These are phyloP conservation scores for Irpex sp. DNA, from an alignment of 1,284 basidiomycete species.

Conservation along the genomic window DNA sequence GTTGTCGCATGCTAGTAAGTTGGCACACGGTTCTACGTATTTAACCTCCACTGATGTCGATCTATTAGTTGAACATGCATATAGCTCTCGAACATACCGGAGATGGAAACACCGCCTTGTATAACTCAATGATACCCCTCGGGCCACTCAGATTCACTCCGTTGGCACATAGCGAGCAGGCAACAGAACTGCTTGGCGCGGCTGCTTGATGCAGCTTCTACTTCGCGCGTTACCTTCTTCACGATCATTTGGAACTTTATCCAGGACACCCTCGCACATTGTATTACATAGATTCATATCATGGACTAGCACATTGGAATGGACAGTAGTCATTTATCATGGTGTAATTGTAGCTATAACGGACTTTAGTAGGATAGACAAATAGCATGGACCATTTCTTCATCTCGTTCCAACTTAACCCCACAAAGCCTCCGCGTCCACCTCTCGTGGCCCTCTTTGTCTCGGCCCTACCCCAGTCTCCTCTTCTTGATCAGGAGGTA, in stretches of 20 bases:
- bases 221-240: not conserved
- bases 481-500: conserved; percentile 41
- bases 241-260: not conserved
- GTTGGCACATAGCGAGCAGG: not conserved
- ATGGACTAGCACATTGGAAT: not conserved
- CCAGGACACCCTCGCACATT: not conserved
- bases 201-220: not conserved
- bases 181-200: not conserved
- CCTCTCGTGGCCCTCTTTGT: conserved; percentile 23
- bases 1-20: conserved; percentile 5
- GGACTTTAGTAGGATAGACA: not conserved
- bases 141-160: not conserved
- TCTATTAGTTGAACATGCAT: not conserved
- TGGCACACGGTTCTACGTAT: not conserved
- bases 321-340: not conserved
- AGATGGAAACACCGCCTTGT: not conserved
- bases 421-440: conserved; percentile 29
- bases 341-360: not conserved
- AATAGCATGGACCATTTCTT: not conserved
- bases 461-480: conserved; percentile 3
- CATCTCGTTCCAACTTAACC: conserved; percentile 9
- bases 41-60: not conserved
- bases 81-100: not conserved
- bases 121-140: not conserved
- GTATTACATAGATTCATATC: not conserved